Percentiles rank a stretch among this genome's conserved stretches.
phyloP scores from a whole-genome alignment of 1,139 yeast species.

The Lodderomyces beijingensis region DNA sequence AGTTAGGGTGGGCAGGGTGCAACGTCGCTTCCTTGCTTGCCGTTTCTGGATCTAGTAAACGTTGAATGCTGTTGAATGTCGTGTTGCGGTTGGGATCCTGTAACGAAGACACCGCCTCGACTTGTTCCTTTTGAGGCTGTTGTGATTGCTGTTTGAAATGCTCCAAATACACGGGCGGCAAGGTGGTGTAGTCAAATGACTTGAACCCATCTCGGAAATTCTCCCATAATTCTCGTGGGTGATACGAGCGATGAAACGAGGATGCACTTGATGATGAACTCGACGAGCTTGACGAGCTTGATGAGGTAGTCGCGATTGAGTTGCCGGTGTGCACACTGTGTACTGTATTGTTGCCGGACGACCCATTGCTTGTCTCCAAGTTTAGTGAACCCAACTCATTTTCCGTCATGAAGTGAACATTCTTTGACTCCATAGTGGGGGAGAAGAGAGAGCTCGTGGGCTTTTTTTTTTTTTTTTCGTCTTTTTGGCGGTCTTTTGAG shows the following conservation, averaged over 20 bases:
- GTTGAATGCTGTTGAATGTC: not conserved
- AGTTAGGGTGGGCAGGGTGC: conserved; percentile 23
- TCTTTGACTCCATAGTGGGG: not conserved
- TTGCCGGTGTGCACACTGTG: no score
- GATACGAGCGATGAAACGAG: no score
- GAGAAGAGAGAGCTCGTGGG: no score
- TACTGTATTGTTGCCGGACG: no score
- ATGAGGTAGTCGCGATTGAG: no score
- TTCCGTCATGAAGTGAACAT: not conserved
- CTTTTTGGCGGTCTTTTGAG: no score
- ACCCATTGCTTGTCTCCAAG: no score
- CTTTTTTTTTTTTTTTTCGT: no score
- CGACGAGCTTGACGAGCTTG: no score
- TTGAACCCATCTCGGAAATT: conserved; percentile 38
- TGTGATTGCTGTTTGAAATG: conserved; percentile 3
- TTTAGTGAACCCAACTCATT: no score
- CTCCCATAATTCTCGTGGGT: no score
- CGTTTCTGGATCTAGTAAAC: not conserved
- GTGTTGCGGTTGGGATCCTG: not conserved
- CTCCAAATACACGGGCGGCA: conserved; percentile 15
- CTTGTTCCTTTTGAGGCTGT: not conserved
- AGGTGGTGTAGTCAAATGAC: conserved; percentile 17
- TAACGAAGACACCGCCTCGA: not conserved
- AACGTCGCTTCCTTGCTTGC: not conserved
- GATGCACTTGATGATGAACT: no score